Evolutionary conservation across 2,329 filamentous ascomycete species (phyloP), one percentile per base, ranked within the genome.

Genomic region (Claviceps pazoutovae): DNA sequence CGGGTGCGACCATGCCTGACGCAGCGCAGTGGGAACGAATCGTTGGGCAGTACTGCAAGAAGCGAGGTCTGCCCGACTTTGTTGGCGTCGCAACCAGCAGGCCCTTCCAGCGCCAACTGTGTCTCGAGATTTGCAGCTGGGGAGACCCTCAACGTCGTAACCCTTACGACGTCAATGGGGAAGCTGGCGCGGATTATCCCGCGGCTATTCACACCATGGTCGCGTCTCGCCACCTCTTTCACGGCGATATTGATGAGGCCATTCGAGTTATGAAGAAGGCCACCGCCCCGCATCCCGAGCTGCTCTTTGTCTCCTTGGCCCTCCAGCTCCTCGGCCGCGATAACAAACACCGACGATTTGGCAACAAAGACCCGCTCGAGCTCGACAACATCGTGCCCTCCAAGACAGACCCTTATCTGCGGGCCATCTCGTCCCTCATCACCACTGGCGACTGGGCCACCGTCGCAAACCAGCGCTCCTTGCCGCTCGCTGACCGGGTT

Each of bases 391-490:
- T 70, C 2, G 71, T 79, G 14, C 77, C 80, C 26, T 79, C 76
- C 53, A 78, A 84, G 55, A 81, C 83, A 0, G 86, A 93, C 59
- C 83, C 86, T 0, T 91, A 90, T 61, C 75, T 93, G 23, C 83
- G 86, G 51, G 86, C 86, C 5, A 84, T 93, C 47, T 86, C 88
- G 23, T 82, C 83, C 3, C 82, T 87, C 57, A 86, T 93, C 55
- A 82, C 83, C 9, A 87, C 82, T 0, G 83, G 84, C 4, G 78
- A 88, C 63, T 93, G 88, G 88, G 71, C 77, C 17, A 76, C 78
- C 42, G 84, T 93, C 42, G 82, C 85, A 41, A 78, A 83, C 56
- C 86, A 89, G 62, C 72, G 76, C 19, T 84, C 86, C 30, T 74
- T 94, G 2, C 83, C 86, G 1, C 75, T 93, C 2, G 76, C 81